Conservation (phyloP, 2,329 filamentous ascomycete species). For the Venturia asperata region DNA sequence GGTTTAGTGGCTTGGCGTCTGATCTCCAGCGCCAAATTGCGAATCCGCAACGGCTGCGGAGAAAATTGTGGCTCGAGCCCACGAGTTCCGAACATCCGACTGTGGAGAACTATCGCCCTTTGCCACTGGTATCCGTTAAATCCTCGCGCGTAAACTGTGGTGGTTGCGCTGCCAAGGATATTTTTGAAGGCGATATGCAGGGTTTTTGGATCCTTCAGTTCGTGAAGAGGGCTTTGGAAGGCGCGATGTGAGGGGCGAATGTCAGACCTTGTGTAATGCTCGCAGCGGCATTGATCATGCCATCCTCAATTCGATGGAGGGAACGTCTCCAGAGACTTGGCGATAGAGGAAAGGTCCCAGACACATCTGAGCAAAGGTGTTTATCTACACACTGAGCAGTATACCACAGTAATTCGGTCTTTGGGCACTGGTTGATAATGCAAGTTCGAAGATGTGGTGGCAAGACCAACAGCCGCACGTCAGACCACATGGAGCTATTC, state of each 20-base stretch:
- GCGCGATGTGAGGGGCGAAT: background rate
- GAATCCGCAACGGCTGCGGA: slow-evolving; percentile 13
- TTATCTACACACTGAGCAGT: background rate
- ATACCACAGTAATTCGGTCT: no score
- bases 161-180: background rate
- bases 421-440: background rate
- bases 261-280: background rate
- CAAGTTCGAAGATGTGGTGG: background rate
- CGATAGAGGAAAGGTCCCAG: background rate
- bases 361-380: background rate
- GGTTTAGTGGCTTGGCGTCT: slow-evolving; percentile 8
- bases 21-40: slow-evolving; percentile 13
- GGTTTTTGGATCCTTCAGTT: background rate
- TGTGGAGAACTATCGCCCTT: background rate
- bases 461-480: background rate
- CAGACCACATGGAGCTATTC: slow-evolving; percentile 1
- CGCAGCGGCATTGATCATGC: background rate
- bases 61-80: slow-evolving; percentile 13
- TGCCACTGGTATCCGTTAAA: slow-evolving; percentile 1
- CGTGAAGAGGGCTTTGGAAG: background rate
- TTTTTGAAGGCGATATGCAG: background rate
- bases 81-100: slow-evolving; percentile 7
- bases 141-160: background rate
- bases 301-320: background rate
- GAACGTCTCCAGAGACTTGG: background rate